Percentiles rank a stretch among this genome's conserved stretches.
phyloP scores from a whole-genome alignment of 2,329 filamentous ascomycete genomes.

The Onygena corvina region DNA sequence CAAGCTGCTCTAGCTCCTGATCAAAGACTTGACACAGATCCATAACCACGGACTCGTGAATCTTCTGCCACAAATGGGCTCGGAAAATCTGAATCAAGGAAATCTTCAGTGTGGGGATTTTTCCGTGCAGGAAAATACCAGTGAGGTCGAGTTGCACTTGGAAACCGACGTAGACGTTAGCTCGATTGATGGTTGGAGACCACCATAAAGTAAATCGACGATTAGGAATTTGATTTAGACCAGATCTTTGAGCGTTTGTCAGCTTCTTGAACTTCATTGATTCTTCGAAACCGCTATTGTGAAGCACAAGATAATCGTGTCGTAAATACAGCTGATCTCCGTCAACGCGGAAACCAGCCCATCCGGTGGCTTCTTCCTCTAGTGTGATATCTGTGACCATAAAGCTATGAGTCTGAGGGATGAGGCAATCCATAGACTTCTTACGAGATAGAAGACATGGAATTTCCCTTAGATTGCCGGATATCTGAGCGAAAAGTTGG shows the following conservation, averaged over 20 bases:
- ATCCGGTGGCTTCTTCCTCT: slow-evolving; percentile 34
- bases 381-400: slow-evolving; percentile 33
- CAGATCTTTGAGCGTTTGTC: slow-evolving; percentile 90
- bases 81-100: slow-evolving; percentile 98
- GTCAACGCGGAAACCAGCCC: slow-evolving; percentile 43
- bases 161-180: slow-evolving; percentile 98
- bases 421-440: slow-evolving; percentile 13
- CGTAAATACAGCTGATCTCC: slow-evolving; percentile 41
- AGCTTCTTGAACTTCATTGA: slow-evolving; percentile 98
- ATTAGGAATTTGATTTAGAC: slow-evolving; percentile 97
- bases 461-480: slow-evolving; percentile 16
- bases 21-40: slow-evolving; percentile 98
- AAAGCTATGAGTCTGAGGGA: slow-evolving; percentile 28
- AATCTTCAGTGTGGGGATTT: slow-evolving; percentile 96
- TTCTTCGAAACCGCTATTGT: slow-evolving; percentile 43
- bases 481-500: slow-evolving; percentile 15
- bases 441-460: slow-evolving; percentile 17
- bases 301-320: slow-evolving; percentile 38
- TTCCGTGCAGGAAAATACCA: slow-evolving; percentile 97
- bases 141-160: slow-evolving; percentile 96
- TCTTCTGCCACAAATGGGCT: slow-evolving; percentile 99
- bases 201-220: slow-evolving; percentile 98
- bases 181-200: slow-evolving; percentile 85
- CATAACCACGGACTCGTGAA: slow-evolving; percentile 97
- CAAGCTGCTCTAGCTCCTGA: slow-evolving; percentile 86